Percentiles rank a stretch among this genome's conserved stretches.
Evolutionary conservation across 73 alveolate species (phyloP).

Genomic region (Paramecium pentaurelia): DNA sequence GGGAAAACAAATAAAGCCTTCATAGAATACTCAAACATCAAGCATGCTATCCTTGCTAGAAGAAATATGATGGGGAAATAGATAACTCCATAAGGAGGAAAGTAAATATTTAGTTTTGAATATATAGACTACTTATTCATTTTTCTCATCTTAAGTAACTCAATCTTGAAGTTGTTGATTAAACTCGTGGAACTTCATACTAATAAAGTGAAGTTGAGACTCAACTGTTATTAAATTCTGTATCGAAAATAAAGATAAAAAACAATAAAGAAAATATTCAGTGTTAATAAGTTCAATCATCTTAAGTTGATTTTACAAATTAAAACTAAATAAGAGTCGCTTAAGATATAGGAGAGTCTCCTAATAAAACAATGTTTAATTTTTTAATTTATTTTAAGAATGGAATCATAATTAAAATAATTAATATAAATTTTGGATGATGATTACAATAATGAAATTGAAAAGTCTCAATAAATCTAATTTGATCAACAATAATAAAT

Average conservation of each 20-base stretch:
- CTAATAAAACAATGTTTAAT: background rate
- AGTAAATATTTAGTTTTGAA: background rate
- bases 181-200: background rate
- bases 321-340: background rate
- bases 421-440: background rate
- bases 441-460: background rate
- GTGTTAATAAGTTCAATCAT: background rate
- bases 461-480: background rate
- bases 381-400: background rate
- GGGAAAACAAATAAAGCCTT: conserved; percentile 22
- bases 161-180: background rate
- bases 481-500: background rate
- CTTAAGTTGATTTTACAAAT: too few species aligned
- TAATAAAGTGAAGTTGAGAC: background rate
- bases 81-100: background rate
- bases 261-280: background rate
- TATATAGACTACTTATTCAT: background rate
- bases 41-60: background rate
- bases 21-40: background rate
- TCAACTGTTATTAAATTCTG: background rate
- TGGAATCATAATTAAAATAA: background rate
- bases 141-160: background rate
- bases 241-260: background rate
- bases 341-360: background rate
- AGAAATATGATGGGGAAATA: background rate